A percentile compares a stretch with the other conserved stretches of the same genome.
Conservation (phyloP, 1,284 basidiomycete genomes). For the Ganoderma lingzhi region DNA sequence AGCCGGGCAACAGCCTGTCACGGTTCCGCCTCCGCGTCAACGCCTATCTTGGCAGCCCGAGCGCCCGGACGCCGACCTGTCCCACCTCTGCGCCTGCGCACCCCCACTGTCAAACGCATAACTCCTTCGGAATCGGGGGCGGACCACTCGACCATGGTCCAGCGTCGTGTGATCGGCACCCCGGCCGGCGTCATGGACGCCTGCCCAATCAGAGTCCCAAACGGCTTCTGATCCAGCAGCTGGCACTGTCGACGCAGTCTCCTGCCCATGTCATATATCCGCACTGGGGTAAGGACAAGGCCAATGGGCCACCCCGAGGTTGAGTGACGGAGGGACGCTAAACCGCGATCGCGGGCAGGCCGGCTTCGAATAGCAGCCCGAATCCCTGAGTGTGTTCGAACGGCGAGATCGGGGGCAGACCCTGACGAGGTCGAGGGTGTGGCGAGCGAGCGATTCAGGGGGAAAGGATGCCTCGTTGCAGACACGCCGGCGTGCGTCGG, state of each 20-base stretch:
- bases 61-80: constrained; percentile 9
- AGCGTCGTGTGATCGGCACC: constrained; percentile 33
- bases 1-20: constrained; percentile 15
- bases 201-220: constrained; percentile 26
- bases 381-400: constrained; percentile 11
- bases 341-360: constrained; percentile 8
- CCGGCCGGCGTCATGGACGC: neutral
- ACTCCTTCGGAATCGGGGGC: constrained; percentile 1
- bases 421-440: constrained; percentile 11
- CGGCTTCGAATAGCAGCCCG: constrained; percentile 6
- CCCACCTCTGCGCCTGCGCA: constrained; percentile 5
- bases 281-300: neutral
- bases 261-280: neutral
- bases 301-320: neutral
- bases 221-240: constrained; percentile 26
- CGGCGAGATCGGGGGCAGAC: constrained; percentile 9
- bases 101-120: neutral
- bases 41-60: constrained; percentile 18
- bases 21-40: constrained; percentile 25
- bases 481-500: constrained; percentile 25
- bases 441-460: constrained; percentile 14
- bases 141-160: constrained; percentile 18
- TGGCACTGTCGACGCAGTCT: neutral
- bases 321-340: constrained; percentile 7
- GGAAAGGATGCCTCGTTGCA: constrained; percentile 28